Evolutionary conservation across 2,329 filamentous ascomycete genomes (phyloP).

Genomic region (Fusarium euwallaceae): DNA sequence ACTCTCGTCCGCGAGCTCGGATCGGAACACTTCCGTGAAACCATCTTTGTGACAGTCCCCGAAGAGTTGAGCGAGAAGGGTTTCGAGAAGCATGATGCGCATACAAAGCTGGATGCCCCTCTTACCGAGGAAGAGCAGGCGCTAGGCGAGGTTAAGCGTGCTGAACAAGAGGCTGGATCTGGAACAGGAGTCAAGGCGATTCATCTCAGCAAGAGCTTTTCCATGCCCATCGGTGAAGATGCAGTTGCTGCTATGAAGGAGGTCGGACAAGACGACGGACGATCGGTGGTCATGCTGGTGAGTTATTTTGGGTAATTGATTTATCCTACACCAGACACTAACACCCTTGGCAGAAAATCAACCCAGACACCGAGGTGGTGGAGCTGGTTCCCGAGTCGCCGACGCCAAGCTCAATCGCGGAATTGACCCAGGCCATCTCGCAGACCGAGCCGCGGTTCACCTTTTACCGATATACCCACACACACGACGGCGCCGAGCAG

Average conservation of each 20-base stretch:
- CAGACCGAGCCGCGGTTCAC: constrained; percentile 79
- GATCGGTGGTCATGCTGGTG: constrained; percentile 75
- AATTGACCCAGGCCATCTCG: constrained; percentile 73
- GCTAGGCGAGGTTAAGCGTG: constrained; percentile 78
- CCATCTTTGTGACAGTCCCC: constrained; percentile 77
- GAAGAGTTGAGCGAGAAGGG: constrained; percentile 78
- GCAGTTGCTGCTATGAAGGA: constrained; percentile 74
- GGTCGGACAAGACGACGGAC: constrained; percentile 65
- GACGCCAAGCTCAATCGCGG: constrained; percentile 66
- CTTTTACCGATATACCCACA: constrained; percentile 78
- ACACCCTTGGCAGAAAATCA: constrained; percentile 72
- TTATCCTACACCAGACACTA: constrained; percentile 5
- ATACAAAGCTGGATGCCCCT: constrained; percentile 74
- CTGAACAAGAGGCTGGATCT: constrained; percentile 79
- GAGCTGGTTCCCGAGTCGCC: constrained; percentile 71
- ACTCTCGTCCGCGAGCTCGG: constrained; percentile 83
- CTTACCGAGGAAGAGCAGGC: constrained; percentile 83
- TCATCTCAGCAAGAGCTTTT: constrained; percentile 68
- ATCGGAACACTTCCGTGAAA: constrained; percentile 82
- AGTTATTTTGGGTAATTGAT: constrained; percentile 44
- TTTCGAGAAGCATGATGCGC: constrained; percentile 79
- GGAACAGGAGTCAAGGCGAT: constrained; percentile 74
- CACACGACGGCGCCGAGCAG: constrained; percentile 64
- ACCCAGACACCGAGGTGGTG: constrained; percentile 76
- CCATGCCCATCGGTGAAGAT: constrained; percentile 71